Evolutionary conservation across 2,329 filamentous ascomycete genomes (phyloP), one percentile per base, ranked within the genome.

Genomic region (Rhynchosporium graminicola): DNA sequence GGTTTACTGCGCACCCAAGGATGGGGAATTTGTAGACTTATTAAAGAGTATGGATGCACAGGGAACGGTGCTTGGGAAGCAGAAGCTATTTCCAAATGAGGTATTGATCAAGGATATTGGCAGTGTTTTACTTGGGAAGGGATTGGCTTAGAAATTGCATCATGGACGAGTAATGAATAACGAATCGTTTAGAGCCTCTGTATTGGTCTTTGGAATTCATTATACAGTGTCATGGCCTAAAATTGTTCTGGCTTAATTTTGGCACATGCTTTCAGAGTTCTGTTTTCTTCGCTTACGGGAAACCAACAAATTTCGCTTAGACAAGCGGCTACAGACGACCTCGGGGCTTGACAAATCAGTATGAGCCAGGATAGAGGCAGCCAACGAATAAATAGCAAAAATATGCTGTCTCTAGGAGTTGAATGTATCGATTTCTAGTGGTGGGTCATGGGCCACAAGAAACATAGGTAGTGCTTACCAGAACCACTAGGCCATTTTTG

Each of bases 11-110:
- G 83, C 86, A 2, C 84, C 87, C 4, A 71, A 86, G 42, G 84
- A 89, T 36, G 90, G 92, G 0, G 90, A 93, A 68, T 74, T 97
- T n/a, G 80, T 87, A 10, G 92, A 96, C 73, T 76, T 97, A n/a
- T 82, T 92, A 67, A 83, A 84, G 61, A 88, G 87, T 0, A 83
- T 97, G 80, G 92, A 93, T 73, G 90, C 92, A 0, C 80, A 82
- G 38, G 84, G 83, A 3, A 87, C 84, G 0, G 80, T 96, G 0
- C 62, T 80, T 42, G 78, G 72, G 1, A 91, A 88, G 76, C 80
- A 80, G 63, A 78, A 80, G 59, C 70, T 73, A 1, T 87, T 90
- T 67, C 80, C 82, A 1, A 77, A 81, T 12, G 82, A 89, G 74
- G 77, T 79, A 57, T 74, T 92, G 50, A 73, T 92, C 15, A 75